Conservation (phyloP, 176 grass and related monocot genomes). For the Juncus effusus region DNA sequence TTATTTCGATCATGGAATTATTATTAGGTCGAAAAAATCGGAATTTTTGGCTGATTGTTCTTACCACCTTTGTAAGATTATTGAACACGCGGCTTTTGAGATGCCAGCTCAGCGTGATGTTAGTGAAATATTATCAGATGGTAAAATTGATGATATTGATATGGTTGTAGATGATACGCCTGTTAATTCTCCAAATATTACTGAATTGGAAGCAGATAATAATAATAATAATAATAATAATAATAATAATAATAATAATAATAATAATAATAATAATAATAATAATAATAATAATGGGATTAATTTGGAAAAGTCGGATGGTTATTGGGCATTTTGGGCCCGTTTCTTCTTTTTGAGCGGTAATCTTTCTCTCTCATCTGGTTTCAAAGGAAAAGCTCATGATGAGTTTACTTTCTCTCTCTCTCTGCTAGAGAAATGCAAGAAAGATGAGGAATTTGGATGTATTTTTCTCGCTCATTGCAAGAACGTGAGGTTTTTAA, state of each 20-base stretch:
- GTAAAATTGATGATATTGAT: conserved; percentile 16
- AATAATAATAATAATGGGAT: neutral
- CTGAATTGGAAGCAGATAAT: too few species aligned
- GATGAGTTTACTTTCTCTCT: conserved; percentile 70
- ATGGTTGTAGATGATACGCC: conserved; percentile 24
- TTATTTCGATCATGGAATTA: conserved; percentile 70
- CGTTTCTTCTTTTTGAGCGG: conserved; percentile 90
- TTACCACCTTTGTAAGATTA: conserved; percentile 90
- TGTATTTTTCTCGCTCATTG: conserved; percentile 72
- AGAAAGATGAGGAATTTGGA: conserved; percentile 29
- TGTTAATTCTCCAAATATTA: conserved; percentile 20
- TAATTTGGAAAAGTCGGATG: conserved; percentile 14
- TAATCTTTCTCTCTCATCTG: conserved; percentile 67
- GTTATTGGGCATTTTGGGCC: conserved; percentile 55
- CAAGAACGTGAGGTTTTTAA: conserved; percentile 61
- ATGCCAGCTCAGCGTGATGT: conserved; percentile 35
- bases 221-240: conserved; percentile 28
- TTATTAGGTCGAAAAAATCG: conserved; percentile 46
- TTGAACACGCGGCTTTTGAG: conserved; percentile 58
- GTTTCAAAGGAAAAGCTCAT: conserved; percentile 72
- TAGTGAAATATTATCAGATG: conserved; percentile 27
- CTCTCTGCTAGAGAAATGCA: conserved; percentile 51
- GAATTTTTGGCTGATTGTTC: conserved; percentile 59
- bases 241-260: neutral
- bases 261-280: conserved; percentile 28